A percentile compares a stretch with the other conserved stretches of the same genome.
These are phyloP conservation scores for Ceratonia siliqua DNA, from an alignment of 306 rosid genomes.

Conservation along the genomic window DNA sequence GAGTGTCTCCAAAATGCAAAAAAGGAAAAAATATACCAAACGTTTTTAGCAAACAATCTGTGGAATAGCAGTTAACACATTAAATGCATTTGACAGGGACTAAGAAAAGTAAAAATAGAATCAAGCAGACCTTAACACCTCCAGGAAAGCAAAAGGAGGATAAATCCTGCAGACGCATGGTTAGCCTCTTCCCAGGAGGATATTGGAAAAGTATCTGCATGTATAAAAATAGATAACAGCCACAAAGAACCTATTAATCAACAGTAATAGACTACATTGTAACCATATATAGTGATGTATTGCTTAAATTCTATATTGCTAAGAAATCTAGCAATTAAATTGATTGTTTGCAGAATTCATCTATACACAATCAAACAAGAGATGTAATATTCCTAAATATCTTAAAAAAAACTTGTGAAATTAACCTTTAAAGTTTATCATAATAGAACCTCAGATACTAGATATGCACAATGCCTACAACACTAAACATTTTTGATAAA, in stretches of 20 bases:
- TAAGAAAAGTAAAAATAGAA: conserved; percentile 11
- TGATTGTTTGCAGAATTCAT: conserved; percentile 3
- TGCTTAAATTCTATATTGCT: background rate
- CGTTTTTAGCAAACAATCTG: conserved; percentile 24
- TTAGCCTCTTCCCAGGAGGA: conserved; percentile 77
- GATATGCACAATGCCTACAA: background rate
- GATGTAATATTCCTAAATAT: conserved; percentile 13
- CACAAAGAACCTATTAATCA: conserved; percentile 12
- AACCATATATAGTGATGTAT: conserved; percentile 10
- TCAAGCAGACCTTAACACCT: conserved; percentile 79
- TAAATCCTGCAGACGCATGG: conserved; percentile 72
- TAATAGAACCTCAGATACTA: background rate
- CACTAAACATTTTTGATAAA: background rate
- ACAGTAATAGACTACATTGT: conserved; percentile 20
- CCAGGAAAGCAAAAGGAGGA: conserved; percentile 88
- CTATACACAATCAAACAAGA: conserved; percentile 26
- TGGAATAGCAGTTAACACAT: conserved; percentile 3
- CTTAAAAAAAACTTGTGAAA: background rate
- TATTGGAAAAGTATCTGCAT: conserved; percentile 82
- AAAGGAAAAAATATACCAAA: background rate
- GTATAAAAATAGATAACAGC: conserved; percentile 33
- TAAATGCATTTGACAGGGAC: background rate
- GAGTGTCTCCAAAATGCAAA: conserved; percentile 8
- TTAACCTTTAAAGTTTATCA: background rate
- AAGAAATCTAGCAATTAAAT: conserved; percentile 13